Evolutionary conservation across 2,329 filamentous ascomycete genomes (phyloP).

Genomic region (Stylonectria norvegica): DNA sequence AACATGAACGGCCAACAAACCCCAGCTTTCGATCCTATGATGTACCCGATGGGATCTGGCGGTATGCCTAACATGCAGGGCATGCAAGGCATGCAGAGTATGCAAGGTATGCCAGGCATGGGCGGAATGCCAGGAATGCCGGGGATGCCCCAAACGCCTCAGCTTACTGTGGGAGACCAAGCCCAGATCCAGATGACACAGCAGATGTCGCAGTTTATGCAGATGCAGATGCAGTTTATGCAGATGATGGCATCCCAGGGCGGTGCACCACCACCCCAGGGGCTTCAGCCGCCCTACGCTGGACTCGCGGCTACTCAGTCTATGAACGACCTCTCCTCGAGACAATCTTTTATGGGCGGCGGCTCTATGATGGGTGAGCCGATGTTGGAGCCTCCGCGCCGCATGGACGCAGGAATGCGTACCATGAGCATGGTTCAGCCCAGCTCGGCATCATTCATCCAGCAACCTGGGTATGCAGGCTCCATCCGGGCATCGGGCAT

Average conservation of each 20-base stretch:
- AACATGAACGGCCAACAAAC: slow-evolving; percentile 36
- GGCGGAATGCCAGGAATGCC: slow-evolving; percentile 25
- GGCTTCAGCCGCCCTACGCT: slow-evolving; percentile 28
- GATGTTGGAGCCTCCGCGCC: slow-evolving; percentile 41
- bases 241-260: slow-evolving; percentile 62
- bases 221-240: slow-evolving; percentile 95
- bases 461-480: slow-evolving; percentile 37
- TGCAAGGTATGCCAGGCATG: slow-evolving; percentile 22
- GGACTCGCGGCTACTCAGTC: slow-evolving; percentile 36
- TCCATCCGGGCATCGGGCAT: slow-evolving; percentile 37
- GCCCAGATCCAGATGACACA: slow-evolving; percentile 77
- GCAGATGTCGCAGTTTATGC: slow-evolving; percentile 84
- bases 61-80: slow-evolving; percentile 24
- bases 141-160: slow-evolving; percentile 37
- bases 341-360: slow-evolving; percentile 47
- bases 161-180: slow-evolving; percentile 61
- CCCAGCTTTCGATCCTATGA: slow-evolving; percentile 47
- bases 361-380: slow-evolving; percentile 49
- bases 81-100: slow-evolving; percentile 29
- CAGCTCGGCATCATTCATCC: slow-evolving; percentile 56
- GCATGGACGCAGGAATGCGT: slow-evolving; percentile 49
- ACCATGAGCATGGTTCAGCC: slow-evolving; percentile 85
- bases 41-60: slow-evolving; percentile 32
- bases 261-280: slow-evolving; percentile 30
- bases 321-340: slow-evolving; percentile 42